Evolutionary conservation across 805 yeast species (phyloP), one percentile per base, ranked within the genome.

Genomic region (Zygosaccharomyces bisporus): DNA sequence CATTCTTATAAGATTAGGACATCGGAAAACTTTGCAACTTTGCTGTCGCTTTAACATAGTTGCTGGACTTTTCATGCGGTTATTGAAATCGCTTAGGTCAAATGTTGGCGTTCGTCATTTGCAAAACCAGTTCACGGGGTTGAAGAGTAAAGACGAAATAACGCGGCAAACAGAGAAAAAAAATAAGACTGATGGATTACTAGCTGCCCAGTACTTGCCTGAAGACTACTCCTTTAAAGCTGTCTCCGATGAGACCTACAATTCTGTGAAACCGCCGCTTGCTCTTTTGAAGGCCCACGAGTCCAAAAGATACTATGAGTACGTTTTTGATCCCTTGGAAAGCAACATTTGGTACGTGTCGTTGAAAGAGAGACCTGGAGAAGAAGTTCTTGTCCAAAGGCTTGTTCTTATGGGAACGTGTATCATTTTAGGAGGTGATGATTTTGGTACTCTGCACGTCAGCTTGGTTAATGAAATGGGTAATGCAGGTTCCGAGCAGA

Each of bases 231-330:
- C 50, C 13, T 50, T 52, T 29, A 39, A 47, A 17, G 40, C 47
- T 9, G 21, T 51, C 29, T 56, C 57, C 4, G 27, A 35, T 14
- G 52, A 47, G 8, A 23, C 53, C 8, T 38, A 41, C 29, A 34
- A 34, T 12, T 39, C 36, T 14, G 37, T 51, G 3, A 49, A 44
- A 24, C 57, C 59, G 5, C 29, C 48, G 24, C 32, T 53, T 20
- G 52, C 45, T 16, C 27, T 55, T 14, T 27, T 50, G 18, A 48
- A 50, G 35, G 51, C 56, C 13, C 52, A 52, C 24, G 33, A 38
- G 6, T 38, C 39, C n/a, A 53, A 53, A 31, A 35, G 24, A 6
- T 55, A 53, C 39, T 53, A 44, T 34, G 48, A 46, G 21, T 53
- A 45, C 43, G 41, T 23, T 18, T 37, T 42, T 17, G 43, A 45